These are phyloP conservation scores for Cyathus striatus DNA, from an alignment of 768 basidiomycete species.

Conservation along the genomic window DNA sequence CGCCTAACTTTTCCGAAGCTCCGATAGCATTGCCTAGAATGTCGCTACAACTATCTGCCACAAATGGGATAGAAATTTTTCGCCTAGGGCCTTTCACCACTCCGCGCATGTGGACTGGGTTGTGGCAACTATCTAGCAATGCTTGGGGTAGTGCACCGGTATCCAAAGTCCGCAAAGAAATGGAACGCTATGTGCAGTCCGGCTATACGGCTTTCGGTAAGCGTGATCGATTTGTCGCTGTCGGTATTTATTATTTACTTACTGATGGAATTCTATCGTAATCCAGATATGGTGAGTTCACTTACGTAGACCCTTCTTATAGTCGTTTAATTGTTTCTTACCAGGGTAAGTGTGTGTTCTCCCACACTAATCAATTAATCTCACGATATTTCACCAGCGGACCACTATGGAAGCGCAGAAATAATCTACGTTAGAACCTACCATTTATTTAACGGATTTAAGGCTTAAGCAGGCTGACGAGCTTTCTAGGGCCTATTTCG, in stretches of 20 bases:
- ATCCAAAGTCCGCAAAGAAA: conserved; percentile 58
- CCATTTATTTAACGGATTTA: conserved; percentile 4
- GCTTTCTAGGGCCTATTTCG: conserved; percentile 65
- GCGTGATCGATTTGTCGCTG: conserved; percentile 5
- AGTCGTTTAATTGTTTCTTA: not conserved
- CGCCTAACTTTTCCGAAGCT: too few relatives aligned
- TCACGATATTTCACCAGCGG: conserved; percentile 39
- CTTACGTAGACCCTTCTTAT: not conserved
- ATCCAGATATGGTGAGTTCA: conserved; percentile 33
- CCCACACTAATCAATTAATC: not conserved
- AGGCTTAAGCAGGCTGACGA: conserved; percentile 4
- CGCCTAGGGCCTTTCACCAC: conserved; percentile 49
- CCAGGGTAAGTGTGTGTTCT: conserved; percentile 21
- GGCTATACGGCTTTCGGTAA: conserved; percentile 66
- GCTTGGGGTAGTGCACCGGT: conserved; percentile 80
- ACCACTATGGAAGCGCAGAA: conserved; percentile 85
- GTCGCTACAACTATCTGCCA: too few relatives aligned
- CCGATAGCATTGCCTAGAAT: too few relatives aligned
- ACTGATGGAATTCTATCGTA: conserved; percentile 3
- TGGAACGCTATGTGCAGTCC: conserved; percentile 55
- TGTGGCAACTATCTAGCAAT: conserved; percentile 84
- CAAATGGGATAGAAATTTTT: conserved; percentile 35
- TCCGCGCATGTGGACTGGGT: conserved; percentile 70
- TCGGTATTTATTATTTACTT: not conserved
- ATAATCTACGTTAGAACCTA: conserved; percentile 68